A percentile compares a stretch with the other conserved stretches of the same genome.
phyloP scores from a whole-genome alignment of 495 filamentous ascomycete species.

The Talaromyces ruber region DNA sequence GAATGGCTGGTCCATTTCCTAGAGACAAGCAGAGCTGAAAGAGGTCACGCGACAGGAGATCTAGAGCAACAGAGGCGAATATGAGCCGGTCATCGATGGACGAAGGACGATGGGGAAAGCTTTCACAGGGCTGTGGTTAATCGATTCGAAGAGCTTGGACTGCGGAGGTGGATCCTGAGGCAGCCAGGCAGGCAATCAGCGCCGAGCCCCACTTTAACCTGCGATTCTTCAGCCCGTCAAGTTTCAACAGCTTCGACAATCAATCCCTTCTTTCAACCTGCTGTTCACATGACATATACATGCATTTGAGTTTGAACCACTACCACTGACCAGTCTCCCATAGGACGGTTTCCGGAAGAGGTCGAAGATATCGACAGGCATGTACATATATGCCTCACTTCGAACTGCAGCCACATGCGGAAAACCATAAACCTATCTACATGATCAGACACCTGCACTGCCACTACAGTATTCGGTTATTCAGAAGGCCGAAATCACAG shows the following conservation, averaged over 20 bases:
- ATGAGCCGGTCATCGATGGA: not conserved
- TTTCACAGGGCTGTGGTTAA: not conserved
- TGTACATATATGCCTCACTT: not conserved
- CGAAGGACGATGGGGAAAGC: not conserved
- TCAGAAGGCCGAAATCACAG: not conserved
- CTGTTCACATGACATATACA: not conserved
- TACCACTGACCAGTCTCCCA: not conserved
- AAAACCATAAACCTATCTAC: not conserved
- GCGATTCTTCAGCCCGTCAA: no score
- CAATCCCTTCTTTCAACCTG: not conserved
- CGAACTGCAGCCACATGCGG: not conserved
- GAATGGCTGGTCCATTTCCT: slow-evolving; percentile 34
- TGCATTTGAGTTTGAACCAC: not conserved
- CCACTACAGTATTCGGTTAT: not conserved
- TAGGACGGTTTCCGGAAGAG: not conserved
- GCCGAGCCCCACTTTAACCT: not conserved
- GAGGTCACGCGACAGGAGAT: not conserved
- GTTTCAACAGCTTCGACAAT: not conserved
- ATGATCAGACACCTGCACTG: not conserved
- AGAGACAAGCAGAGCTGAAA: not conserved
- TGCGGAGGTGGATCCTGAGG: not conserved
- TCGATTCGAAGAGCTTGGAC: not conserved
- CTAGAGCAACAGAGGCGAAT: not conserved
- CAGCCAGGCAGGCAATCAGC: not conserved
- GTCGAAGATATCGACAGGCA: not conserved